Base-by-base conservation (phyloP, 2,329 filamentous ascomycete genomes). In the Fusarium compactum region DNA sequence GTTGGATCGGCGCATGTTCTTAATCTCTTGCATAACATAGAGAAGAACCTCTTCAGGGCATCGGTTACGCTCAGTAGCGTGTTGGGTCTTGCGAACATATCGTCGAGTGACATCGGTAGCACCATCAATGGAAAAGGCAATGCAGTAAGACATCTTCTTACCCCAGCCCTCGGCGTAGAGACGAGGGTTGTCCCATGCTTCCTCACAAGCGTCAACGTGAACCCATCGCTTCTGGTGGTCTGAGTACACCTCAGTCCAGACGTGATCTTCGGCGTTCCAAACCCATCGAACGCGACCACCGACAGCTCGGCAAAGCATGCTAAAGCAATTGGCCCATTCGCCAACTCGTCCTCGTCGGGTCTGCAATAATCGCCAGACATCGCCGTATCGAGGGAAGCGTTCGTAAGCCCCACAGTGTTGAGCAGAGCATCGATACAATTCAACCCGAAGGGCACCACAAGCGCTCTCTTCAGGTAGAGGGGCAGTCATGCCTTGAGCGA, bases 321-420 rank as follows among this genome's bases (percentile, higher is more conserved):
- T 95, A 83, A 99, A 99, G 85, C 95, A 98, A 82, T 98, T 98
- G 72, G 94, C 94, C 94, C 96, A 98, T 83, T 99, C 96, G 67
- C 96, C 96, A 66, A 92, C 92, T 73, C 96, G 91, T 38, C 96
- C 96, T 73, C 92, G 88, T 73, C 93, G 87, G 29, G 94, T 97
- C 80, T 98, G 92, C 45, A 99, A 84, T 65, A 98, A 82, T 53
- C 94, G 91, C 90, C 97, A 98, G 27, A 97, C 95, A 78, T 99
- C 95, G 64, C 93, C 95, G 80, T 97, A 98, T 65, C 96, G 89
- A 41, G 96, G 95, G 74, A 98, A 99, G 69, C 95, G 90, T 80
- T 98, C 95, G 77, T 91, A 94, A 29, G 90, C 87, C 50, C 90
- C 88, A 80, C 95, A 99, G 48, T 86, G 85, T 3, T 87, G 83